Evolutionary conservation across 2,329 filamentous ascomycete genomes (phyloP).

Genomic region (Dothiorella sarmentorum): DNA sequence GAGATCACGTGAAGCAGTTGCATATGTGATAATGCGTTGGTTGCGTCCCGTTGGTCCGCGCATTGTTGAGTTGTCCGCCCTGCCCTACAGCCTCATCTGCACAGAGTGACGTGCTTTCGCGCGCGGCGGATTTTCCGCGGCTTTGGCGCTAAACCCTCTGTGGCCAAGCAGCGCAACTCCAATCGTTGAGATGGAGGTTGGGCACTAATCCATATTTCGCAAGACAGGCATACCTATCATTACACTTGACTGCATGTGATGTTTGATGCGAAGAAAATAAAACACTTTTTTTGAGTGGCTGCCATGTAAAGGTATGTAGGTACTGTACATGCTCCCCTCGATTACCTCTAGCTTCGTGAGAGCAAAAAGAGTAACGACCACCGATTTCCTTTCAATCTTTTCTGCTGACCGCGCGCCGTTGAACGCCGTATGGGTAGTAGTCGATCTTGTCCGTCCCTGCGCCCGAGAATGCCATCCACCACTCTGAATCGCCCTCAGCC

Average conservation of each 20-base stretch:
- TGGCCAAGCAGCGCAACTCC: too few species aligned
- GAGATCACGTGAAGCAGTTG: not conserved
- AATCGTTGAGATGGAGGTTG: too few species aligned
- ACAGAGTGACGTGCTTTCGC: not conserved
- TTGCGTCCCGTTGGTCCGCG: not conserved
- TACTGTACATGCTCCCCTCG: not conserved
- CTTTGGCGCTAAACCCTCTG: too few species aligned
- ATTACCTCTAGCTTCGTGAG: not conserved
- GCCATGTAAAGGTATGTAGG: not conserved
- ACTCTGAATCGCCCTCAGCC: not conserved
- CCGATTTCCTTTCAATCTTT: not conserved
- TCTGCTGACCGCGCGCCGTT: slow-evolving; percentile 4
- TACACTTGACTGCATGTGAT: not conserved
- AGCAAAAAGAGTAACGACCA: not conserved
- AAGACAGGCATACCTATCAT: too few species aligned
- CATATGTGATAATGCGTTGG: slow-evolving; percentile 9
- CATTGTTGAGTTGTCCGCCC: not conserved
- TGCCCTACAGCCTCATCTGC: not conserved
- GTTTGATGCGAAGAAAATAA: not conserved
- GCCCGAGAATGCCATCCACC: slow-evolving; percentile 8
- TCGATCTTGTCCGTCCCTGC: slow-evolving; percentile 5
- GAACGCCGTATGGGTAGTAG: slow-evolving; percentile 8
- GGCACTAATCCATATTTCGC: too few species aligned
- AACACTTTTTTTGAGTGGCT: not conserved
- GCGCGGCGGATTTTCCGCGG: not conserved